Conservation (phyloP, 2,329 filamentous ascomycete species). For the Ceratocystis huliohia region DNA sequence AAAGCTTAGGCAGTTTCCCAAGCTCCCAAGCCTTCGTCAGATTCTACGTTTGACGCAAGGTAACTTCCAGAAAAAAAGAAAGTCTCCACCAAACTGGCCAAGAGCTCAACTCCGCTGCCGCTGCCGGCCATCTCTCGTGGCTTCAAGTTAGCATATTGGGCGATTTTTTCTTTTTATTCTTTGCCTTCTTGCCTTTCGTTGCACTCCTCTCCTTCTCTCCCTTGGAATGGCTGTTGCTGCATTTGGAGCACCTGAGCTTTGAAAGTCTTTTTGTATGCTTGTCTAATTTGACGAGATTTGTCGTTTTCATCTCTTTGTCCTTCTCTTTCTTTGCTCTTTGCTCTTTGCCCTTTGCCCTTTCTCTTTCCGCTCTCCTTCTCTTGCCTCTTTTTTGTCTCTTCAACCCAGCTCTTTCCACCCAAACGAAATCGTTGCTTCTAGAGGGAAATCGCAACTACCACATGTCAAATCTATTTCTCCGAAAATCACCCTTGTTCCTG, state of each 20-base stretch:
- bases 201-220: neutral
- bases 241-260: neutral
- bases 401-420: neutral
- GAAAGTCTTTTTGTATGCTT: neutral
- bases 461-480: conserved; percentile 10
- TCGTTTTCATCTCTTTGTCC: neutral
- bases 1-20: neutral
- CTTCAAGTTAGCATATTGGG: neutral
- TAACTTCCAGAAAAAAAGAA: neutral
- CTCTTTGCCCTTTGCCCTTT: neutral
- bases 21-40: neutral
- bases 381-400: neutral
- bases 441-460: neutral
- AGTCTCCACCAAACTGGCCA: neutral
- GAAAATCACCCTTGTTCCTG: conserved; percentile 8
- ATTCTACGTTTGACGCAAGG: neutral
- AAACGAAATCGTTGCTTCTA: too few species aligned
- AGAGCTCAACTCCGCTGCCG: neutral
- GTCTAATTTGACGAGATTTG: neutral
- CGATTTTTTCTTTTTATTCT: neutral
- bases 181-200: neutral
- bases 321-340: neutral
- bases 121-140: neutral
- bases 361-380: neutral
- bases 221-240: neutral